phyloP scores from a whole-genome alignment of 2,329 filamentous ascomycete genomes.

The Aspergillus sp. region DNA sequence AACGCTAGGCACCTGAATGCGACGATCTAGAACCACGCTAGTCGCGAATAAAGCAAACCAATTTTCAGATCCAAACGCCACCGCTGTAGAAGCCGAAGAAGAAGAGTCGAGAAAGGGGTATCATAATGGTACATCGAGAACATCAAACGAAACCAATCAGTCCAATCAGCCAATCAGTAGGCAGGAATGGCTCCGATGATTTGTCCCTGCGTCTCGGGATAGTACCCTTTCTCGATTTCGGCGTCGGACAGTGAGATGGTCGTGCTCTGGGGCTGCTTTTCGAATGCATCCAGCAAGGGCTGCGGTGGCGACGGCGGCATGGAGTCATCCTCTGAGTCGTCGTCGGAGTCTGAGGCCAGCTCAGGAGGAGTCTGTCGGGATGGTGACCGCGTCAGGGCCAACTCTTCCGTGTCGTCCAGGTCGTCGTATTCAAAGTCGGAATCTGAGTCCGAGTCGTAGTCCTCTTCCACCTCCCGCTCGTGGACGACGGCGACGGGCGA shows the following conservation, averaged over 20 bases:
- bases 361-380: conserved; percentile 69
- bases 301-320: conserved; percentile 68
- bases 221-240: conserved; percentile 50
- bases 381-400: conserved; percentile 65
- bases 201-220: conserved; percentile 40
- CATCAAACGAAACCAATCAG: conserved; percentile 25
- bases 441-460: conserved; percentile 47
- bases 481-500: conserved; percentile 30
- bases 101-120: conserved; percentile 13
- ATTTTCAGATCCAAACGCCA: conserved; percentile 9
- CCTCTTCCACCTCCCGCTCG: conserved; percentile 28
- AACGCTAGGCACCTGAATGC: conserved; percentile 15
- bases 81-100: conserved; percentile 8
- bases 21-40: conserved; percentile 4
- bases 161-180: conserved; percentile 46
- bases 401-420: conserved; percentile 57
- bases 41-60: conserved; percentile 5
- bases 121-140: conserved; percentile 7
- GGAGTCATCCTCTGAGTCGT: conserved; percentile 65
- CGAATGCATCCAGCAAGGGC: conserved; percentile 57
- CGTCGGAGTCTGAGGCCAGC: conserved; percentile 65
- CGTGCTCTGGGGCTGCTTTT: conserved; percentile 51
- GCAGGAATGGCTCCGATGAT: conserved; percentile 43
- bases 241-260: conserved; percentile 36
- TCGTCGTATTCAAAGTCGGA: conserved; percentile 59